A percentile compares a stretch with the other conserved stretches of the same genome.
Conservation (phyloP, 2,329 filamentous ascomycete species). For the Arthrobotrys sphaeroides region DNA sequence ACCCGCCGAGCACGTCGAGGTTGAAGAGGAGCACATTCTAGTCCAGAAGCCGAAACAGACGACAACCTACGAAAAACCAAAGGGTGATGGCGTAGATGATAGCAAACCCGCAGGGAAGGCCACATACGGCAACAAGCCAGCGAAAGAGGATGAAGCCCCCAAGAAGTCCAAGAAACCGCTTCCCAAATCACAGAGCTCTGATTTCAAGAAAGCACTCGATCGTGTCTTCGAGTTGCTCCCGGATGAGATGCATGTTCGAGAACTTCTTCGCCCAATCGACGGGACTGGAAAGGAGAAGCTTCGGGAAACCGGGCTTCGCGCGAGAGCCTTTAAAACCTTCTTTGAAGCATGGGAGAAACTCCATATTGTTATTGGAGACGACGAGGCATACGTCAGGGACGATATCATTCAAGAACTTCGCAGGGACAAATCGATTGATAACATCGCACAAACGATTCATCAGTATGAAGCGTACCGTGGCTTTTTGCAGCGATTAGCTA, state of each 20-base stretch:
- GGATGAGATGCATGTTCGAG: slow-evolving; percentile 60
- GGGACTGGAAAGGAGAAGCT: slow-evolving; percentile 61
- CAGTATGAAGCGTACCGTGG: slow-evolving; percentile 63
- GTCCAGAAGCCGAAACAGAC: slow-evolving; percentile 45
- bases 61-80: slow-evolving; percentile 28
- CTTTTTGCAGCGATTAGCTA: slow-evolving; percentile 61
- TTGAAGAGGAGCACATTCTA: slow-evolving; percentile 27
- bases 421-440: slow-evolving; percentile 55
- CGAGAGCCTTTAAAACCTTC: slow-evolving; percentile 61
- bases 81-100: slow-evolving; percentile 18
- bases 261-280: slow-evolving; percentile 61
- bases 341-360: slow-evolving; percentile 62
- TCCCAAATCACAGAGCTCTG: not conserved
- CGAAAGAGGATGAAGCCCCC: not conserved
- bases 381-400: slow-evolving; percentile 61
- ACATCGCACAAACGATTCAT: slow-evolving; percentile 60
- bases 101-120: slow-evolving; percentile 40
- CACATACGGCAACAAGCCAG: slow-evolving; percentile 25
- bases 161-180: not conserved
- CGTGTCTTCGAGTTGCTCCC: slow-evolving; percentile 59
- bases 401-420: slow-evolving; percentile 62
- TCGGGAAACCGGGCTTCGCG: slow-evolving; percentile 61
- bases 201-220: slow-evolving; percentile 56
- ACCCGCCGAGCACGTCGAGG: not conserved
- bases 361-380: slow-evolving; percentile 60